A percentile compares a stretch with the other conserved stretches of the same genome.
Conservation (phyloP, 495 filamentous ascomycete species). For the Bryoglossum gracile region DNA sequence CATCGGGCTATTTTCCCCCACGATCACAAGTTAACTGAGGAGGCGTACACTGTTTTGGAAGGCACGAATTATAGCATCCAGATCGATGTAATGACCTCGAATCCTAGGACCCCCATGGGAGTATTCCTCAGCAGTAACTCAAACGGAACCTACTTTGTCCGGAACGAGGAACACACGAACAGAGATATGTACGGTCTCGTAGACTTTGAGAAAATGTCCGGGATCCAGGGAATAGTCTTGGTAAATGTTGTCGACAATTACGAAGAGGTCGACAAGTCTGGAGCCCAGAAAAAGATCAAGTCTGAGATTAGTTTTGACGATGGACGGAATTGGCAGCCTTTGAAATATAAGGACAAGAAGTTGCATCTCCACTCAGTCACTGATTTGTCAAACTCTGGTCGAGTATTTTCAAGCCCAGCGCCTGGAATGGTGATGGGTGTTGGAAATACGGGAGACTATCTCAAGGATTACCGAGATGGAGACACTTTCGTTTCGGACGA, state of each 20-base stretch:
- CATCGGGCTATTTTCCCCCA: slow-evolving; percentile 83
- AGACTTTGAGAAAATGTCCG: slow-evolving; percentile 87
- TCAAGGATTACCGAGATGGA: slow-evolving; percentile 59
- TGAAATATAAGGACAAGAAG: slow-evolving; percentile 48
- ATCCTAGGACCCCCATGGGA: slow-evolving; percentile 61
- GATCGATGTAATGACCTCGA: slow-evolving; percentile 77
- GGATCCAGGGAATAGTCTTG: slow-evolving; percentile 84
- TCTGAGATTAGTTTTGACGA: slow-evolving; percentile 91
- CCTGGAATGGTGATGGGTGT: slow-evolving; percentile 89
- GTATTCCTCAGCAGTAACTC: slow-evolving; percentile 89
- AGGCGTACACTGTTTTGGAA: slow-evolving; percentile 89
- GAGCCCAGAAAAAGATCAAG: slow-evolving; percentile 52
- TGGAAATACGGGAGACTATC: slow-evolving; percentile 73
- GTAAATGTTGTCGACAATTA: slow-evolving; percentile 87
- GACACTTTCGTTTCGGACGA: slow-evolving; percentile 86
- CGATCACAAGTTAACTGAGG: slow-evolving; percentile 67
- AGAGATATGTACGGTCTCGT: slow-evolving; percentile 61
- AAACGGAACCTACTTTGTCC: slow-evolving; percentile 89
- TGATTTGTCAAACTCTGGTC: slow-evolving; percentile 65
- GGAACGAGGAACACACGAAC: slow-evolving; percentile 88
- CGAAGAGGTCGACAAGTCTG: slow-evolving; percentile 56
- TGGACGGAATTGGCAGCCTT: slow-evolving; percentile 64
- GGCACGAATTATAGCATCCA: slow-evolving; percentile 96
- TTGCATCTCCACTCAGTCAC: slow-evolving; percentile 92
- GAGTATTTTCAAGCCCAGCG: slow-evolving; percentile 89